Evolutionary conservation across 2,329 filamentous ascomycete genomes (phyloP), one percentile per base, ranked within the genome.

Genomic region (Cladosporium sp.): DNA sequence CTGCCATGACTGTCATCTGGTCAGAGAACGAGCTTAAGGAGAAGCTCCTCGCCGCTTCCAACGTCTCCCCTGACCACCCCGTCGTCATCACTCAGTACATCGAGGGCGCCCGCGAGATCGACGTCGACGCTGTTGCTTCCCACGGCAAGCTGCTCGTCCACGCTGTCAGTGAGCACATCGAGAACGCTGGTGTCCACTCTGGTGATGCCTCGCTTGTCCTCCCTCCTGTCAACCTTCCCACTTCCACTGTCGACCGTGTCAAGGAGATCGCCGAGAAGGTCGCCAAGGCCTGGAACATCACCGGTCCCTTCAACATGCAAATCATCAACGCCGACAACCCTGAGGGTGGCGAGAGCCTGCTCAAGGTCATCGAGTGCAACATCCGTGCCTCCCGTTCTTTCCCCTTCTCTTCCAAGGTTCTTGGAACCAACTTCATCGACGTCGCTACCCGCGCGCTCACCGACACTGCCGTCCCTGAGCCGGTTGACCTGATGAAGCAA

Each of bases 241-340:
- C 85, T 60, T 73, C 72, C 51, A 86, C 85, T 58, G 86, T 95
- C 80, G 82, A 80, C 57, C 88, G 93, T 54, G 82, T 95, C 65
- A 97, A 96, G 82, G 88, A 88, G 60, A 97, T 98, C 61, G 92
- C 93, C 13, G 73, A 91, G 71, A 97, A 95, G 80, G 91, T 98
- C 46, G 93, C 93, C 58, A 87, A 93, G 73, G 93, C 93, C 41
- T 96, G 92, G 89, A 90, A 80, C 65, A 97, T 97, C 69, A 97
- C 90, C 16, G 93, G 93, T 49, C 93, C 93, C 52, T 98, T 97
- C 83, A 98, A 98, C 80, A 97, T 98, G 92, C 93, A 98, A 69
- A 95, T 98, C 72, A 97, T 98, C 80, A 48, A 48, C 45, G 89
- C 87, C 30, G 78, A 88, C 11, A 77, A 86, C 63, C 82, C 85